A percentile compares a stretch with the other conserved stretches of the same genome.
These are phyloP conservation scores for Backusella westeae DNA, from an alignment of 192 early-diverging fungal genomes.

Conservation along the genomic window DNA sequence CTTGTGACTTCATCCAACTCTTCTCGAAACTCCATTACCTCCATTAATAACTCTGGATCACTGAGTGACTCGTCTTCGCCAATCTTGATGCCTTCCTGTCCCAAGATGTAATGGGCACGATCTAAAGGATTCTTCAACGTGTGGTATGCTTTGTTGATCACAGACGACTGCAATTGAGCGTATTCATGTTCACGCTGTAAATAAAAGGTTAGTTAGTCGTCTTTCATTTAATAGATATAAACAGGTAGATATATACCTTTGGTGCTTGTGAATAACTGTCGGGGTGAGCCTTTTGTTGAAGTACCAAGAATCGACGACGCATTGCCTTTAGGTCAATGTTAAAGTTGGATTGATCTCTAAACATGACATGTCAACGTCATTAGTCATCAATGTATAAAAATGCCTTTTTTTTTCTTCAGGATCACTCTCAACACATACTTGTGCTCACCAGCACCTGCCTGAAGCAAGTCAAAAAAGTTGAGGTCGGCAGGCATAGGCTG, in stretches of 20 bases:
- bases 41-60: constrained; percentile 76
- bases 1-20: constrained; percentile 65
- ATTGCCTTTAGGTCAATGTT: constrained; percentile 64
- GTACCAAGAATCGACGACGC: constrained; percentile 61
- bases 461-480: constrained; percentile 63
- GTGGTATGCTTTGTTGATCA: constrained; percentile 87
- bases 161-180: constrained; percentile 72
- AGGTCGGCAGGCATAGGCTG: constrained; percentile 48
- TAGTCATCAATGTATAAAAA: background rate
- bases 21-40: constrained; percentile 79
- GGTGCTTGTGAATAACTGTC: constrained; percentile 71
- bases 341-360: constrained; percentile 51
- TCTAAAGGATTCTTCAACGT: constrained; percentile 75
- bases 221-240: background rate
- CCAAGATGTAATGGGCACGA: constrained; percentile 80
- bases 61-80: constrained; percentile 61
- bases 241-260: constrained; percentile 32
- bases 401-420: background rate
- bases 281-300: constrained; percentile 86
- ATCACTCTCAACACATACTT: constrained; percentile 10
- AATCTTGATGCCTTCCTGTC: constrained; percentile 51
- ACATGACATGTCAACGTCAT: background rate
- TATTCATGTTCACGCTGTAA: constrained; percentile 59
- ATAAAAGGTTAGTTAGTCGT: background rate
- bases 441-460: constrained; percentile 26